Evolutionary conservation across 2,329 filamentous ascomycete genomes (phyloP).

Genomic region (Beauveria scarabaeidicola): DNA sequence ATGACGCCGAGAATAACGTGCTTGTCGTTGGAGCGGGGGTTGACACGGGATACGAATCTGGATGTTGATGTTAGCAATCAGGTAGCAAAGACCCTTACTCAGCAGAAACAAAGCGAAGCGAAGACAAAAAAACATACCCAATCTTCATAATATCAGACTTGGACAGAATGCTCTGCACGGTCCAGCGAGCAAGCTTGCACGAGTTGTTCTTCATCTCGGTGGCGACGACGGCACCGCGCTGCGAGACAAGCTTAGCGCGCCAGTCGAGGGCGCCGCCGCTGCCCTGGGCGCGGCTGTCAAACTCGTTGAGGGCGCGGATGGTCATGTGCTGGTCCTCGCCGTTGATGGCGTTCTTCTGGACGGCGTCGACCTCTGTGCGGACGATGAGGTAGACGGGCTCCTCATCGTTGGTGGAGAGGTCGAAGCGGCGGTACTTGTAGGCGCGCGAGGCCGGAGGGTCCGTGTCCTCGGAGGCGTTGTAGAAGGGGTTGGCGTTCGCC

Average conservation of each 20-base stretch:
- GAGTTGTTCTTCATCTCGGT: conserved; percentile 99
- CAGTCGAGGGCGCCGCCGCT: conserved; percentile 93
- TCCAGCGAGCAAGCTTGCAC: conserved; percentile 97
- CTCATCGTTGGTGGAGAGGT: conserved; percentile 89
- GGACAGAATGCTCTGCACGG: conserved; percentile 90
- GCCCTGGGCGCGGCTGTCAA: conserved; percentile 95
- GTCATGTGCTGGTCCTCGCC: conserved; percentile 87
- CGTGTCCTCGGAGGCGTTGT: conserved; percentile 86
- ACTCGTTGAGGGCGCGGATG: conserved; percentile 97
- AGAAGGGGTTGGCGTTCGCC: conserved; percentile 90
- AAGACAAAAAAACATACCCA: conserved; percentile 49
- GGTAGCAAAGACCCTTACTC: not conserved
- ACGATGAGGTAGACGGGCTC: conserved; percentile 90
- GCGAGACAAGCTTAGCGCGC: conserved; percentile 86
- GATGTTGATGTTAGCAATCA: conserved; percentile 20
- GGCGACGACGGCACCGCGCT: conserved; percentile 93
- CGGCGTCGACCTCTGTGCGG: conserved; percentile 88
- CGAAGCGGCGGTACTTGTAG: conserved; percentile 97
- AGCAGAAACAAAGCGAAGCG: not conserved
- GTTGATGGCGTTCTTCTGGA: conserved; percentile 87
- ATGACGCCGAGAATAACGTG: conserved; percentile 94
- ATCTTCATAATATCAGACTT: conserved; percentile 99
- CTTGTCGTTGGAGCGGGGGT: conserved; percentile 85
- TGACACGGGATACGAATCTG: conserved; percentile 90
- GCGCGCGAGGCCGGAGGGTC: conserved; percentile 92